Evolutionary conservation across 352 stramenopile genomes (phyloP).

Genomic region (Phytophthora capsici): DNA sequence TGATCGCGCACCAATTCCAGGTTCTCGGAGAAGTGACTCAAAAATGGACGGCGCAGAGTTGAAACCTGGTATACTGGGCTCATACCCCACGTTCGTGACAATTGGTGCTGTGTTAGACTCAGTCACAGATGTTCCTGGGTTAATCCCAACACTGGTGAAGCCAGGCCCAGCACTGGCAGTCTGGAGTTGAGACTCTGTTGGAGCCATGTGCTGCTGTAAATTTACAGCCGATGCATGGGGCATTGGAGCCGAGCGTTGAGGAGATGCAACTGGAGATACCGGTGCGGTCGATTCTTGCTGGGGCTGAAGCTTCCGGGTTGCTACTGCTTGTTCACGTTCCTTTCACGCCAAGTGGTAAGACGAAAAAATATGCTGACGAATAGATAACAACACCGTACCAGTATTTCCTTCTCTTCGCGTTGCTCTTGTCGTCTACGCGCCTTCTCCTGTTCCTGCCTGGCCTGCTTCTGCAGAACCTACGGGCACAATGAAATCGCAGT

Average conservation of each 20-base stretch:
- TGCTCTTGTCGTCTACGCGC: conserved; percentile 49
- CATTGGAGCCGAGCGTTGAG: conserved; percentile 1
- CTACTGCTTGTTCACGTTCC: conserved; percentile 20
- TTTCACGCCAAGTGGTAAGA: conserved; percentile 3
- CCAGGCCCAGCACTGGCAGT: not conserved
- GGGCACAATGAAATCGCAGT: not conserved
- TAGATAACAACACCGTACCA: conserved; percentile 24
- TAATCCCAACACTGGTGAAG: not conserved
- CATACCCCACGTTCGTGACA: not conserved
- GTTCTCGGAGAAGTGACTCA: conserved; percentile 53
- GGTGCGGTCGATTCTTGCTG: conserved; percentile 9
- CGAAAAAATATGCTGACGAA: not conserved
- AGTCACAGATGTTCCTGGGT: not conserved
- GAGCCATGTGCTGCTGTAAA: conserved; percentile 1
- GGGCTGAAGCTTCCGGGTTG: conserved; percentile 22
- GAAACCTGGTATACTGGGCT: conserved; percentile 32
- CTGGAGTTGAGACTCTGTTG: not conserved
- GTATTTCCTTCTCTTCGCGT: conserved; percentile 52
- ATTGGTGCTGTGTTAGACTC: not conserved
- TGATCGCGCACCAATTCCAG: conserved; percentile 32
- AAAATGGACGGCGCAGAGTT: conserved; percentile 54
- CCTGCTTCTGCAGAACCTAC: conserved; percentile 59
- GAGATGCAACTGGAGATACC: not conserved
- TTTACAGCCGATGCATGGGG: not conserved
- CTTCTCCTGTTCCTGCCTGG: conserved; percentile 48